Evolutionary conservation across 2,329 filamentous ascomycete genomes (phyloP).

Genomic region (Exophiala calicioides): DNA sequence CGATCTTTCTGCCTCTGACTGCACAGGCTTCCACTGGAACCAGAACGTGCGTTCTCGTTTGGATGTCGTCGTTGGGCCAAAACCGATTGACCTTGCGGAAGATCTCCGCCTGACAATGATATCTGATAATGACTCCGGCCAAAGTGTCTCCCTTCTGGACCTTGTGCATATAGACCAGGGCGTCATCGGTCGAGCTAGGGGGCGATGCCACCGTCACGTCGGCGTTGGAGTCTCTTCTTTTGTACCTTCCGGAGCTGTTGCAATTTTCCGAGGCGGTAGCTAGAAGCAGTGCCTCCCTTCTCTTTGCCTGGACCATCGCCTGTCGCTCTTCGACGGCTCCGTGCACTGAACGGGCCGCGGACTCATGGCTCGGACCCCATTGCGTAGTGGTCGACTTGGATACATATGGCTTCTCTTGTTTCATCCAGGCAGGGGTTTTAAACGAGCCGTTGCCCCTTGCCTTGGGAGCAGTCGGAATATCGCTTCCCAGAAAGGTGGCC

Average conservation of each 20-base stretch:
- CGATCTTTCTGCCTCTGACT: conserved; percentile 55
- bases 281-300: conserved; percentile 47
- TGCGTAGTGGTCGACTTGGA: conserved; percentile 20
- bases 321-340: conserved; percentile 48
- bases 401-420: conserved; percentile 37
- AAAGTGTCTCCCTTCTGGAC: conserved; percentile 83
- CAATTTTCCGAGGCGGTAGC: conserved; percentile 44
- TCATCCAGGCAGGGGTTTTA: conserved; percentile 26
- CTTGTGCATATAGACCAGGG: conserved; percentile 86
- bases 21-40: conserved; percentile 89
- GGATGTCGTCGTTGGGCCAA: conserved; percentile 91
- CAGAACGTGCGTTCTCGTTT: conserved; percentile 76
- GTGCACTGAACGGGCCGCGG: conserved; percentile 14
- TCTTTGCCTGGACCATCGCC: conserved; percentile 50
- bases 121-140: conserved; percentile 85
- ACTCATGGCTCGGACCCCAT: conserved; percentile 44
- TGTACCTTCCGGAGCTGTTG: conserved; percentile 42
- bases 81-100: conserved; percentile 88
- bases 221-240: conserved; percentile 49
- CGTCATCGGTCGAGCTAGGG: conserved; percentile 60
- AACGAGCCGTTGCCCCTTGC: conserved; percentile 29
- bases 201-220: conserved; percentile 32
- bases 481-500: conserved; percentile 50
- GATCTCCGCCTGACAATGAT: conserved; percentile 79
- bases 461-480: conserved; percentile 35